Base-by-base conservation (phyloP, 2,329 filamentous ascomycete genomes). In the Nannizziopsis arthrosporioides region DNA sequence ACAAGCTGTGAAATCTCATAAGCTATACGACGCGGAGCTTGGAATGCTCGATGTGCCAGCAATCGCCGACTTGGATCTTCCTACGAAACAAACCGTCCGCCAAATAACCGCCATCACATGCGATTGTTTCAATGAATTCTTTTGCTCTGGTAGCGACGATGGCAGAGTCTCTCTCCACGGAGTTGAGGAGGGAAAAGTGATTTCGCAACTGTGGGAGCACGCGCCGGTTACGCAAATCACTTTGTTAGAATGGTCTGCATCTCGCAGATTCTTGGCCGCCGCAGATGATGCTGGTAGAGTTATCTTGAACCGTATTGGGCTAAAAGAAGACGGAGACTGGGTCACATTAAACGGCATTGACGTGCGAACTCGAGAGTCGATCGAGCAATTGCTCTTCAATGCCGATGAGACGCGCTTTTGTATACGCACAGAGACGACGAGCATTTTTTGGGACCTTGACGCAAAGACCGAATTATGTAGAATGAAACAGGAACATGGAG, bases 91-190 rank as follows among this genome's bases (percentile, higher is more conserved):
- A 7, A 32, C 5, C 3, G 7, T n/a, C 11, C n/a, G 14, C 1
- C 40, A 45, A 27, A 44, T 43, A 5, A 38, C 44, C 35, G 18
- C 51, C 5, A 12, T 49, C 8, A 30, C 41, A 3, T 49, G 27
- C 27, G 49, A 44, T 15, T 19, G 38, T 32, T 27, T 15, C 12
- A 14, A n/a, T 10, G 18, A 27, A 10, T 55, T 52, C 48, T 60
- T 53, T 41, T 56, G 56, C 42, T 51, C 37, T 40, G 57, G 58
- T n/a, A 54, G 46, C 42, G 55, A 59, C 6, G 53, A 56, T 48
- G 57, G 58, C 9, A 47, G 42, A 17, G 52, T 60, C 14, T 37
- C 32, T 22, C 51, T 58, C 9, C 49, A 54, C 31, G 51, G 54
- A 14, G 44, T 40, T 12, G 35, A 42, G 30, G 41, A 41, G 3